Percentiles rank a stretch among this genome's conserved stretches.
Evolutionary conservation across 768 basidiomycete genomes (phyloP).

Genomic region (Suillus paluster): DNA sequence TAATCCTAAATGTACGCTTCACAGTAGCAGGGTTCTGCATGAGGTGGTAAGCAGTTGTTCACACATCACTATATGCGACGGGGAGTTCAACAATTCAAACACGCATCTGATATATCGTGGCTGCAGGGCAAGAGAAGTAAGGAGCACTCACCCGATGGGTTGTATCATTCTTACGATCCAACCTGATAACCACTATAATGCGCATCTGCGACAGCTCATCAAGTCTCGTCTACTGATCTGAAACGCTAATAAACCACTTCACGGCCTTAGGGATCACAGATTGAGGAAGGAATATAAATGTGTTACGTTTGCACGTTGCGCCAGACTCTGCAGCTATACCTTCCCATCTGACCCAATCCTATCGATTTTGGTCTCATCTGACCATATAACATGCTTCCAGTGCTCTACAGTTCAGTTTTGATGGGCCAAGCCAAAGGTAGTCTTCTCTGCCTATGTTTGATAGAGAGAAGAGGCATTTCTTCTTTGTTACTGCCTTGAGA

Average conservation of each 20-base stretch:
- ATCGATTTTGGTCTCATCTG: too few relatives aligned
- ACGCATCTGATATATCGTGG: constrained; percentile 94
- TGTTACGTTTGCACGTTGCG: constrained; percentile 95
- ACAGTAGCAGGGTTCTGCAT: constrained; percentile 96
- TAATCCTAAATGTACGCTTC: constrained; percentile 62
- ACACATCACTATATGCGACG: constrained; percentile 94
- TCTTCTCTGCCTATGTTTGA: too few relatives aligned
- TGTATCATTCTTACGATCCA: constrained; percentile 87
- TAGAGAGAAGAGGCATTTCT: too few relatives aligned
- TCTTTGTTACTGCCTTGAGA: too few relatives aligned
- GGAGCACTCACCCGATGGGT: constrained; percentile 68
- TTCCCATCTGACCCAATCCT: too few relatives aligned
- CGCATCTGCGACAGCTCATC: constrained; percentile 96
- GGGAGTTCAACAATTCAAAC: constrained; percentile 87
- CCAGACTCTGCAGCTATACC: constrained; percentile 95
- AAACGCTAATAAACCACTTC: constrained; percentile 85
- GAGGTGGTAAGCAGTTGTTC: constrained; percentile 95
- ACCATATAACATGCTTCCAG: too few relatives aligned
- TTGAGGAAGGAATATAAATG: constrained; percentile 90
- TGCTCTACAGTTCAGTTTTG: too few relatives aligned
- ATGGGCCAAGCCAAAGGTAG: too few relatives aligned
- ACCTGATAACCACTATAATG: constrained; percentile 89
- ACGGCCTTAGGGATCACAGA: constrained; percentile 89
- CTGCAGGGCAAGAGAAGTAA: constrained; percentile 41
- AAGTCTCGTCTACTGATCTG: constrained; percentile 79